phyloP scores from a whole-genome alignment of 805 yeast species.

The Ogataea naganishii region DNA sequence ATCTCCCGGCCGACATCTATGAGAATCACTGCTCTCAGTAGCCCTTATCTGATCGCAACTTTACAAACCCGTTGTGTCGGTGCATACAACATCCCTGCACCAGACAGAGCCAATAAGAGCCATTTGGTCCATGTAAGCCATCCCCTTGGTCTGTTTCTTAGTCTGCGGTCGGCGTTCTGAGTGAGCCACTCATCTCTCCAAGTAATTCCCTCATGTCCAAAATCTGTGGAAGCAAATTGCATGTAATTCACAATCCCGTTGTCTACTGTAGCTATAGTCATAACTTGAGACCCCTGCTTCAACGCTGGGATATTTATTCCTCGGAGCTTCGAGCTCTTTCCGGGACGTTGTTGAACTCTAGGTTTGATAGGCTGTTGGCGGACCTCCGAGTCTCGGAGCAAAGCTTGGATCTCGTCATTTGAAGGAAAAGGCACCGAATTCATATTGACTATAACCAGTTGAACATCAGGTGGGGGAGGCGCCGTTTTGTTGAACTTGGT shows the following conservation, averaged over 20 bases:
- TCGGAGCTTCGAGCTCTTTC: constrained; percentile 23
- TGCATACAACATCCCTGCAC: no score
- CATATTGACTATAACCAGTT: constrained; percentile 50
- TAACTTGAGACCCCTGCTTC: no score
- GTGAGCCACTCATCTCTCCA: constrained; percentile 21
- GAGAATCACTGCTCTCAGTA: no score
- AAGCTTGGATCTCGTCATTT: constrained; percentile 28
- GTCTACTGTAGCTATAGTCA: constrained; percentile 66
- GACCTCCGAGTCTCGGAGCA: constrained; percentile 22
- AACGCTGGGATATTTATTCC: constrained; percentile 43
- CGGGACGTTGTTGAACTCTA: constrained; percentile 5
- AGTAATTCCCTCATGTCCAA: constrained; percentile 20
- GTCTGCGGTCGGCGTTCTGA: no score
- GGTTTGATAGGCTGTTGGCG: constrained; percentile 6
- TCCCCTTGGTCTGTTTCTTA: no score
- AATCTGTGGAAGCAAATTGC: constrained; percentile 41
- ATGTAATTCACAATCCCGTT: constrained; percentile 66
- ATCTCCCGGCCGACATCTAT: no score
- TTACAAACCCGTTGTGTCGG: no score
- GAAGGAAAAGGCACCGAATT: constrained; percentile 37
- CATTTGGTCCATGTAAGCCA: no score
- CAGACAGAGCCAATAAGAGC: no score
- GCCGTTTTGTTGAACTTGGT: constrained; percentile 57
- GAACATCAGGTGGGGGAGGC: constrained; percentile 72
- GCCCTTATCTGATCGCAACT: no score